Evolutionary conservation across 1,284 basidiomycete genomes (phyloP).

Genomic region (Gastroboletus turbinatus): DNA sequence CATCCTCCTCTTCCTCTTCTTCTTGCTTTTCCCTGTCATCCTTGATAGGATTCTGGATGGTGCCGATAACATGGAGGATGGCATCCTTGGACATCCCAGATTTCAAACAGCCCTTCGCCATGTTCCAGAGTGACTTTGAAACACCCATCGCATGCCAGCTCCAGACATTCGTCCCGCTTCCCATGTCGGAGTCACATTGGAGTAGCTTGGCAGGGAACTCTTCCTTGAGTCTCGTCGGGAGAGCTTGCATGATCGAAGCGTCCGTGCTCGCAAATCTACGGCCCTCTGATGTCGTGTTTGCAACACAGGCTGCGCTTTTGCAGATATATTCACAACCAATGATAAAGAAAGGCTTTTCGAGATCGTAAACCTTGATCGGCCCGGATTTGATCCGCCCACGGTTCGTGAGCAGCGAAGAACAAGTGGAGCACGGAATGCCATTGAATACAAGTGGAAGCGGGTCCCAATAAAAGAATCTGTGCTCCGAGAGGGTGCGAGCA

Average conservation of each 20-base stretch:
- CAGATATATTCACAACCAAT: conserved; percentile 78
- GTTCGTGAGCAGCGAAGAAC: conserved; percentile 55
- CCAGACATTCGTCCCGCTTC: conserved; percentile 59
- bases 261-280: conserved; percentile 70
- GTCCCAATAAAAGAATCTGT: conserved; percentile 78
- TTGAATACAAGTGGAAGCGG: conserved; percentile 75
- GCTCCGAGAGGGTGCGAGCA: conserved; percentile 62
- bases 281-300: conserved; percentile 44
- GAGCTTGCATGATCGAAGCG: conserved; percentile 60
- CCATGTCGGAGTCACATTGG: conserved; percentile 52
- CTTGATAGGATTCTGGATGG: conserved; percentile 54
- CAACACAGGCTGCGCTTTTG: conserved; percentile 44
- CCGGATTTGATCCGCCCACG: conserved; percentile 67
- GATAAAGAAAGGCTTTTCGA: conserved; percentile 73
- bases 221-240: conserved; percentile 62
- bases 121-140: conserved; percentile 64
- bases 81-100: conserved; percentile 57
- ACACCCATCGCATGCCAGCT: conserved; percentile 72
- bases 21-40: conserved; percentile 40
- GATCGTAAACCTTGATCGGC: conserved; percentile 71
- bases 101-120: conserved; percentile 56
- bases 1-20: conserved; percentile 36
- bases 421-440: conserved; percentile 67
- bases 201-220: conserved; percentile 68
- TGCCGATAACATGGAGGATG: conserved; percentile 53